Evolutionary conservation across 1,284 basidiomycete species (phyloP).

Genomic region (Pseudozyma tsukubaensis): DNA sequence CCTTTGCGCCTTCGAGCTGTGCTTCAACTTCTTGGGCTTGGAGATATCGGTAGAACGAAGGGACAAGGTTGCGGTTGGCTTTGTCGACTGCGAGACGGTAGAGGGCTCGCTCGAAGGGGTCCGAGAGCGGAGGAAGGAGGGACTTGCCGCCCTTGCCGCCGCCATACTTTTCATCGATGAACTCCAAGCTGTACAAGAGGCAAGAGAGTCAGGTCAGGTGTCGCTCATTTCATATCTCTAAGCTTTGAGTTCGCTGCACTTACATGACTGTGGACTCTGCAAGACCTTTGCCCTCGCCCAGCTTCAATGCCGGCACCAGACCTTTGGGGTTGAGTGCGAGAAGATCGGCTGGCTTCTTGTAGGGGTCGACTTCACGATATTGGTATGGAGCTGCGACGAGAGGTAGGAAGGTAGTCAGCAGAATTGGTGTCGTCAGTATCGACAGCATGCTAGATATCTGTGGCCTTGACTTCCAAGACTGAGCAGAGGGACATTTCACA

Average conservation of each 20-base stretch:
- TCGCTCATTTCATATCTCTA: neutral
- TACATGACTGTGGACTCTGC: slow-evolving; percentile 59
- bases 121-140: slow-evolving; percentile 74
- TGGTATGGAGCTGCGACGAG: slow-evolving; percentile 34
- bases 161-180: slow-evolving; percentile 77
- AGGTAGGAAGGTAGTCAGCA: slow-evolving; percentile 39
- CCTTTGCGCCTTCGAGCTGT: slow-evolving; percentile 74
- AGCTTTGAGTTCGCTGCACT: slow-evolving; percentile 6
- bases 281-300: slow-evolving; percentile 68
- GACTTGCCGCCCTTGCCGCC: slow-evolving; percentile 62
- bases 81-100: slow-evolving; percentile 79
- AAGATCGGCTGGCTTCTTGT: slow-evolving; percentile 81
- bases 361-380: slow-evolving; percentile 80
- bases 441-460: too few relatives aligned
- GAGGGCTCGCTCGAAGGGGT: slow-evolving; percentile 78
- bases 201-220: neutral
- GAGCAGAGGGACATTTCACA: too few relatives aligned
- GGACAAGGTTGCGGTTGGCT: slow-evolving; percentile 76
- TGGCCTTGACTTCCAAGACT: too few relatives aligned
- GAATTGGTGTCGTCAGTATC: too few relatives aligned
- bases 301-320: slow-evolving; percentile 78
- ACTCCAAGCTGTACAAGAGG: slow-evolving; percentile 74
- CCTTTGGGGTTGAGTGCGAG: slow-evolving; percentile 82
- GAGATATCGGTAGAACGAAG: slow-evolving; percentile 81
- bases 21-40: slow-evolving; percentile 77